phyloP scores from a whole-genome alignment of 768 basidiomycete species.

The Xerocomellus chrysenteron region DNA sequence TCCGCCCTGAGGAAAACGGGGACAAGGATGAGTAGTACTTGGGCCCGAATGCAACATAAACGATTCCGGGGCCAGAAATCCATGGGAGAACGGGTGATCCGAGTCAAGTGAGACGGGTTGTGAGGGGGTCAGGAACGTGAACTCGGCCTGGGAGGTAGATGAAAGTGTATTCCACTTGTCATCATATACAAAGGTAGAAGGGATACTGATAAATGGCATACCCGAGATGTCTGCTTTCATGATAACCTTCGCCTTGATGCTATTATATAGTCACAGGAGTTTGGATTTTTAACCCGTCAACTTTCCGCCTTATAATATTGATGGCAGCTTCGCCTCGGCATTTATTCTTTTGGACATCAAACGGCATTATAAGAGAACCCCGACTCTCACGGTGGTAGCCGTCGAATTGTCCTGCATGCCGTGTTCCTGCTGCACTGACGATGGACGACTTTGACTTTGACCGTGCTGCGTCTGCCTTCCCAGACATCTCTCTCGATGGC shows the following conservation, averaged over 20 bases:
- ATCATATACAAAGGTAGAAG: neutral
- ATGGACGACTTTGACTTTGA: conserved; percentile 73
- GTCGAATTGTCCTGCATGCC: neutral
- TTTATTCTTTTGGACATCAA: no score
- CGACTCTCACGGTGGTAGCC: no score
- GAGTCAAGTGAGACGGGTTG: neutral
- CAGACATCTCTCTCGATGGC: conserved; percentile 79
- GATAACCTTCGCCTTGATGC: no score
- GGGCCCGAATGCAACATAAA: neutral
- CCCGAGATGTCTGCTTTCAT: no score
- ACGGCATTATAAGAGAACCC: no score
- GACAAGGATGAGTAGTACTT: neutral
- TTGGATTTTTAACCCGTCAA: no score
- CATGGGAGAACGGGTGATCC: no score
- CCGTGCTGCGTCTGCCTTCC: conserved; percentile 77
- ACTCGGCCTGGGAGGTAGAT: neutral
- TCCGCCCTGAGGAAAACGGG: neutral
- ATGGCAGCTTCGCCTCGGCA: no score
- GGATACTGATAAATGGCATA: no score
- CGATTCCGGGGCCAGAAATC: neutral
- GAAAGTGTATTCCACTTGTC: neutral
- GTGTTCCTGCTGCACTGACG: neutral
- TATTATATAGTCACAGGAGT: no score
- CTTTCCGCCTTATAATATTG: no score
- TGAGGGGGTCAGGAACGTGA: neutral